These are phyloP conservation scores for Purpureocillium lavendulum DNA, from an alignment of 2,329 filamentous ascomycete genomes.

Conservation along the genomic window DNA sequence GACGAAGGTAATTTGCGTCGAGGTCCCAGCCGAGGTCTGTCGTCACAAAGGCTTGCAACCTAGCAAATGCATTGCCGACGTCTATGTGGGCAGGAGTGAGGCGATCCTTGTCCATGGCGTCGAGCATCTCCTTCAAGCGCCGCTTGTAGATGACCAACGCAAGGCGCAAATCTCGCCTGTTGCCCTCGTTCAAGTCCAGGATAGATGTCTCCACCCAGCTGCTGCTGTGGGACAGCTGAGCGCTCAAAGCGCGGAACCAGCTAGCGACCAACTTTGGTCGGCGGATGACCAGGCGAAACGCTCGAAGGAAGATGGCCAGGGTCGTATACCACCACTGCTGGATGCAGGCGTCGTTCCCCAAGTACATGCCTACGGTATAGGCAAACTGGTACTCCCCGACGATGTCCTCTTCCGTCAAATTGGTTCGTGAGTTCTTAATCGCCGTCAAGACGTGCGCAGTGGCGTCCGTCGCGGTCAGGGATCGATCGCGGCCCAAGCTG, in stretches of 20 bases:
- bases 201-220: constrained; percentile 38
- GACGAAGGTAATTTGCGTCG: constrained; percentile 36
- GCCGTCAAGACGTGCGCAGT: constrained; percentile 35
- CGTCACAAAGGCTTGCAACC: constrained; percentile 21
- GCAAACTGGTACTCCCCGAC: constrained; percentile 54
- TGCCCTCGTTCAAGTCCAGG: constrained; percentile 24
- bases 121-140: constrained; percentile 39
- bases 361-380: constrained; percentile 47
- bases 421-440: constrained; percentile 20
- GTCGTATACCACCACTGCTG: constrained; percentile 55
- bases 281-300: constrained; percentile 33
- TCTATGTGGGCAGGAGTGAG: constrained; percentile 29
- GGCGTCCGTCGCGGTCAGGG: constrained; percentile 38
- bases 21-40: constrained; percentile 48
- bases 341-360: constrained; percentile 50
- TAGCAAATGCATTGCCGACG: constrained; percentile 38
- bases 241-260: constrained; percentile 42
- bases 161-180: constrained; percentile 29
- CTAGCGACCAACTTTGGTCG: constrained; percentile 34
- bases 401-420: constrained; percentile 31
- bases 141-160: constrained; percentile 47
- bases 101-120: constrained; percentile 21
- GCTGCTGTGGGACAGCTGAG: constrained; percentile 47
- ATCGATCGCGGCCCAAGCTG: constrained; percentile 26
- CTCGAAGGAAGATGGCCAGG: constrained; percentile 41